Conservation (phyloP, 2,329 filamentous ascomycete genomes). For the Exserohilum turcica region DNA sequence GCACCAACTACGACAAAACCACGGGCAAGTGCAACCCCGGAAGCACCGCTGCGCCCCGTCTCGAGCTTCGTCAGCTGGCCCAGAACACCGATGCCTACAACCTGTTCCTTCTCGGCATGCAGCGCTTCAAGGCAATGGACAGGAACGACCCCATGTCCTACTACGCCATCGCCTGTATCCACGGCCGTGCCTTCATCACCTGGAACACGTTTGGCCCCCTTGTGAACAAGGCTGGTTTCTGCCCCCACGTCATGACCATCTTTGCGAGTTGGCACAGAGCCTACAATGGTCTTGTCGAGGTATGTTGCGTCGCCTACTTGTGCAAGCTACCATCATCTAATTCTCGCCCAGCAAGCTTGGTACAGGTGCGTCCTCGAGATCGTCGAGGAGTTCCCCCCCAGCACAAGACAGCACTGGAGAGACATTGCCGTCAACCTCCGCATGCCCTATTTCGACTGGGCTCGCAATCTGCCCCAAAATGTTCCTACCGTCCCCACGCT, state of each 20-base stretch:
- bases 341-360: constrained; percentile 48
- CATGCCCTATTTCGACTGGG: constrained; percentile 57
- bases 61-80: constrained; percentile 70
- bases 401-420: constrained; percentile 48
- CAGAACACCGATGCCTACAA: constrained; percentile 71
- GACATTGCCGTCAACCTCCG: constrained; percentile 50
- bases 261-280: constrained; percentile 86
- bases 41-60: constrained; percentile 53
- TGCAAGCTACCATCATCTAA: background rate
- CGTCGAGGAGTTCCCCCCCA: constrained; percentile 49
- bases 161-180: constrained; percentile 79
- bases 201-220: constrained; percentile 58
- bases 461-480: constrained; percentile 39
- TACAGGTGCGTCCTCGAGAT: constrained; percentile 49
- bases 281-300: constrained; percentile 70
- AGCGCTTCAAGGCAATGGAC: constrained; percentile 70
- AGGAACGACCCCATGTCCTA: constrained; percentile 71
- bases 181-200: constrained; percentile 70
- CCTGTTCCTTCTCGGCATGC: constrained; percentile 75
- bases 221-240: constrained; percentile 69
- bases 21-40: constrained; percentile 34
- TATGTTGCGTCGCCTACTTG: constrained; percentile 28
- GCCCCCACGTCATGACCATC: constrained; percentile 73
- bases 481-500: constrained; percentile 39
- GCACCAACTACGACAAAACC: constrained; percentile 27